Evolutionary conservation across 2,329 filamentous ascomycete species (phyloP).

Genomic region (Beauveria sp.): DNA sequence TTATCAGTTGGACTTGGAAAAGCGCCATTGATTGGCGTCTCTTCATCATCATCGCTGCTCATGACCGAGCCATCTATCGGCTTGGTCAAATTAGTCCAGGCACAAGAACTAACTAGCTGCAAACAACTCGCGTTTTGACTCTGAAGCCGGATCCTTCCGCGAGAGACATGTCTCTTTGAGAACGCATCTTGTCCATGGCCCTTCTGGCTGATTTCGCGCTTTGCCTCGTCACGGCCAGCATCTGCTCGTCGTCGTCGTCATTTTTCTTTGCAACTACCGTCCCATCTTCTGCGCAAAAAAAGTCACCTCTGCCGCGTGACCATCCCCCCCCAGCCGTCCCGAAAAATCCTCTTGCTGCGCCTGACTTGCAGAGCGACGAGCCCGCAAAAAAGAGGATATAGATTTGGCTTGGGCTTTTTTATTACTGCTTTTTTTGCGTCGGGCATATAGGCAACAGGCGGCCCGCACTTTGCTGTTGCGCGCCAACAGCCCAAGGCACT

Average conservation of each 20-base stretch:
- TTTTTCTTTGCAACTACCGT: neutral
- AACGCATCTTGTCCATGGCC: neutral
- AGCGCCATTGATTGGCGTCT: too few relatives aligned
- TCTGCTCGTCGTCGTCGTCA: too few relatives aligned
- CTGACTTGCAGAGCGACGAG: neutral
- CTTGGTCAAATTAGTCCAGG: neutral
- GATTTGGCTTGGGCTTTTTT: neutral
- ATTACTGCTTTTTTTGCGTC: neutral
- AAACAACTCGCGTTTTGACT: too few relatives aligned
- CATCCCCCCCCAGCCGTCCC: slow-evolving; percentile 13
- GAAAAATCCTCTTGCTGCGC: slow-evolving; percentile 28
- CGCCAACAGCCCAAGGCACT: too few relatives aligned
- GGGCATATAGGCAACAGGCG: too few relatives aligned
- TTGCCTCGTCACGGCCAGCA: too few relatives aligned
- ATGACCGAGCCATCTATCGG: neutral
- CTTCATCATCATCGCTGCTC: too few relatives aligned
- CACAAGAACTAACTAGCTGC: neutral
- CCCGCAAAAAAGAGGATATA: slow-evolving; percentile 3
- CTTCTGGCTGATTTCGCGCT: too few relatives aligned
- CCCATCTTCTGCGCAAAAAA: neutral
- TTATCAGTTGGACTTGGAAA: too few relatives aligned
- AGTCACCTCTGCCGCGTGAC: slow-evolving; percentile 1
- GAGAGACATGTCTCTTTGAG: neutral
- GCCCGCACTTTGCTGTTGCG: neutral
- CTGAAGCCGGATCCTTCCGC: neutral